A percentile compares a stretch with the other conserved stretches of the same genome.
These are phyloP conservation scores for Aspergillus nanangensis DNA, from an alignment of 495 filamentous ascomycete genomes.

Conservation along the genomic window DNA sequence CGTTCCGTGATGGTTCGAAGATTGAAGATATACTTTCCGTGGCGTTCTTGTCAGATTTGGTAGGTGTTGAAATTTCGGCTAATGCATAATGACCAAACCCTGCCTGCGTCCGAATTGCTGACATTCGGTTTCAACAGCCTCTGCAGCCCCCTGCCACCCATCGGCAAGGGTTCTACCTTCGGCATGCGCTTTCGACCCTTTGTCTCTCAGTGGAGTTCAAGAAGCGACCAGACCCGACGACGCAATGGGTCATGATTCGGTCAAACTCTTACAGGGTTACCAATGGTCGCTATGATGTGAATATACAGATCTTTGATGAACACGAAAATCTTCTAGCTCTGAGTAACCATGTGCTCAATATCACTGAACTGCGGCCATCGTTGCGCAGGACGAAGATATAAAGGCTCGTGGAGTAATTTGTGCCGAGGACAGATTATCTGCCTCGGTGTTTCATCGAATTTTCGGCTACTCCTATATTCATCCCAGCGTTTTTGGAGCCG, in stretches of 20 bases:
- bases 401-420: too few species aligned
- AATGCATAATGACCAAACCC: background rate
- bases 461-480: too few species aligned
- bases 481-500: too few species aligned
- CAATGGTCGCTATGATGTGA: conserved; percentile 18
- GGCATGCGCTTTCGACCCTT: conserved; percentile 18
- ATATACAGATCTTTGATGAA: conserved; percentile 15
- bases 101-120: too few species aligned
- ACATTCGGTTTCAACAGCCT: too few species aligned
- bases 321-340: conserved; percentile 11
- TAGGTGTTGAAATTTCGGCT: conserved; percentile 1
- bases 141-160: conserved; percentile 23
- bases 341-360: conserved; percentile 18
- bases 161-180: conserved; percentile 11
- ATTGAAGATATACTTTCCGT: conserved; percentile 14
- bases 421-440: too few species aligned
- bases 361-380: conserved; percentile 3
- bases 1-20: conserved; percentile 16
- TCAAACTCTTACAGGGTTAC: conserved; percentile 16
- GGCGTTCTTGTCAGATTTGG: conserved; percentile 18
- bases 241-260: conserved; percentile 16
- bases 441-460: too few species aligned
- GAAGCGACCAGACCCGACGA: conserved; percentile 15
- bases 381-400: conserved; percentile 2
- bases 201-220: conserved; percentile 23